Percentiles rank a stretch among this genome's conserved stretches.
These are phyloP conservation scores for Vitis hybrid DNA, from an alignment of 177 flowering plant species.

Conservation along the genomic window DNA sequence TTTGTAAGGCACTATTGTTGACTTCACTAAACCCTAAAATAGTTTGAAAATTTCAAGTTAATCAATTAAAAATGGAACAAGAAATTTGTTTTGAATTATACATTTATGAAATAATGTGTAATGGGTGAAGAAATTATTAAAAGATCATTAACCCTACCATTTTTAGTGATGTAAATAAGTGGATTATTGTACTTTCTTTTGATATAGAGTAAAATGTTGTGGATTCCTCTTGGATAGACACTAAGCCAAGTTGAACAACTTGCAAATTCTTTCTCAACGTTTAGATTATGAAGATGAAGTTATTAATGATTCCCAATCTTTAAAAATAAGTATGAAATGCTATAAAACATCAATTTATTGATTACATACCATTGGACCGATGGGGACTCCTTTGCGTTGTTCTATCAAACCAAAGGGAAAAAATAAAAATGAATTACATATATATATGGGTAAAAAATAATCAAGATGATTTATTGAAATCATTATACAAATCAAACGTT, in stretches of 20 bases:
- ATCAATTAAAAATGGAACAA: too few relatives aligned
- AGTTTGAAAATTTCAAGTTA: background rate
- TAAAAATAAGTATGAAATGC: too few relatives aligned
- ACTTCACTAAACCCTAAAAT: conserved; percentile 1
- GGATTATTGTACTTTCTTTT: conserved; percentile 29
- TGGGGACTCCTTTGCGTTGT: background rate
- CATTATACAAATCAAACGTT: background rate
- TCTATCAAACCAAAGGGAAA: background rate
- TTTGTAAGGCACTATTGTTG: conserved; percentile 11
- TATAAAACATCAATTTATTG: too few relatives aligned
- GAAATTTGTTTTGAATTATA: too few relatives aligned
- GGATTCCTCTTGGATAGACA: conserved; percentile 15
- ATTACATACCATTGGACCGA: background rate
- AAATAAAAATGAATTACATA: background rate
- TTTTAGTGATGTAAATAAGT: conserved; percentile 38
- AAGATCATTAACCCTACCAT: conserved; percentile 15
- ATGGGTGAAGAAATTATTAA: background rate
- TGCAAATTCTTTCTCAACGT: background rate
- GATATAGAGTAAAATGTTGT: conserved; percentile 8
- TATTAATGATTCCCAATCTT: too few relatives aligned
- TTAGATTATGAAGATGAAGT: too few relatives aligned
- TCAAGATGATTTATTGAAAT: background rate
- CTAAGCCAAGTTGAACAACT: conserved; percentile 13
- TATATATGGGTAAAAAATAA: too few relatives aligned
- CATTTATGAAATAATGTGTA: background rate